A percentile compares a stretch with the other conserved stretches of the same genome.
Evolutionary conservation across 768 basidiomycete genomes (phyloP).

Genomic region (Tylopilus balloui): DNA sequence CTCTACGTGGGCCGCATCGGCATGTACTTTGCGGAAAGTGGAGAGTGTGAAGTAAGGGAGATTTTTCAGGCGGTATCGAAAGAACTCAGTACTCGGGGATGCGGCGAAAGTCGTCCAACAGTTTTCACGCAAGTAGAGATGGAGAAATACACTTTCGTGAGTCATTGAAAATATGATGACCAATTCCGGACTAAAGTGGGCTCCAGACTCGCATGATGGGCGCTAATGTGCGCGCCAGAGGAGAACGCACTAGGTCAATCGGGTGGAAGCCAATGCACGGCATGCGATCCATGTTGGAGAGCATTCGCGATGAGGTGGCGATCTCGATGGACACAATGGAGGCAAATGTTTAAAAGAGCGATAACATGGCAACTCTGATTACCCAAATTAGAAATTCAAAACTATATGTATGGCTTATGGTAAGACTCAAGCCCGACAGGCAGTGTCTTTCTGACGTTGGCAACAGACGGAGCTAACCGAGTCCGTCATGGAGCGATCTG

Average conservation of each 20-base stretch:
- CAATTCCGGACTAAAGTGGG: neutral
- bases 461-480: constrained; percentile 10
- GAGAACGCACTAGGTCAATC: constrained; percentile 18
- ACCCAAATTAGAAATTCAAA: neutral
- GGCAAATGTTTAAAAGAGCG: neutral
- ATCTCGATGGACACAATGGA: constrained; percentile 8
- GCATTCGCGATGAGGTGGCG: constrained; percentile 39
- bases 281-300: constrained; percentile 39
- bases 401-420: neutral
- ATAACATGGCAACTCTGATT: neutral
- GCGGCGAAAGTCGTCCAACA: constrained; percentile 30
- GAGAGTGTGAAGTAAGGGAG: constrained; percentile 43
- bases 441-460: constrained; percentile 4
- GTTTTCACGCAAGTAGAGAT: constrained; percentile 35
- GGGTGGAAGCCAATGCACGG: constrained; percentile 30
- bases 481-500: neutral
- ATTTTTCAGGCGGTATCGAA: constrained; percentile 39
- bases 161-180: neutral
- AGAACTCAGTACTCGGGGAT: constrained; percentile 28
- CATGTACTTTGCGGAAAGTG: constrained; percentile 51
- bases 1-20: constrained; percentile 37
- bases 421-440: neutral
- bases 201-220: constrained; percentile 17
- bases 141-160: constrained; percentile 14
- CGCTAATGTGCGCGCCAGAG: constrained; percentile 17